A percentile compares a stretch with the other conserved stretches of the same genome.
These are phyloP conservation scores for Pyronema domesticum DNA, from an alignment of 495 filamentous ascomycete genomes.

Conservation along the genomic window DNA sequence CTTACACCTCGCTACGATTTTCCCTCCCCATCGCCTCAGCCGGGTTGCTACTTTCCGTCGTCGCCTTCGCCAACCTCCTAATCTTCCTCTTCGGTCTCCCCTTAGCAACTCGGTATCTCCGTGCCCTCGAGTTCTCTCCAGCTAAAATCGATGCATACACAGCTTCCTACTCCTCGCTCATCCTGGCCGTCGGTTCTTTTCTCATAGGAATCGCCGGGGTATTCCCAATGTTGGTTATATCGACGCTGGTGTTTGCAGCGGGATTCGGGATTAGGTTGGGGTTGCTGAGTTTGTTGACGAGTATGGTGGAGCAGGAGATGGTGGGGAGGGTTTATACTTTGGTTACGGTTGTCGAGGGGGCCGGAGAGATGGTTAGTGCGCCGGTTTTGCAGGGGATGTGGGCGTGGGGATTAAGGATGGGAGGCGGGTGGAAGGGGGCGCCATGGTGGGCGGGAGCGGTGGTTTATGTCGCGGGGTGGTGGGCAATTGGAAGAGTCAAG, in stretches of 20 bases:
- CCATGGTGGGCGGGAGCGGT: background rate
- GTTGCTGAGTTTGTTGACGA: constrained; percentile 3
- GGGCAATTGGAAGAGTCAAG: background rate
- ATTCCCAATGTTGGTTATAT: background rate
- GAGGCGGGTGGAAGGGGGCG: background rate
- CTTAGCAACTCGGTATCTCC: background rate
- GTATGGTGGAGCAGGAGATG: background rate
- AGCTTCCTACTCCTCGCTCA: background rate
- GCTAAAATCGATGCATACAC: background rate
- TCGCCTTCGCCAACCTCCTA: constrained; percentile 2
- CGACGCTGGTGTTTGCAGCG: background rate
- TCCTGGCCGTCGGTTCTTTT: background rate
- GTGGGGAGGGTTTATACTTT: background rate
- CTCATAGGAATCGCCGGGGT: background rate
- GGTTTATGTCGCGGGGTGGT: constrained; percentile 1
- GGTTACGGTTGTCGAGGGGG: constrained; percentile 4
- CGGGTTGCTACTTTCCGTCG: constrained; percentile 4
- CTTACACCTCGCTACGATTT: constrained; percentile 1
- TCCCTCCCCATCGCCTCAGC: background rate
- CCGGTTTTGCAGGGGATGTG: constrained; percentile 1
- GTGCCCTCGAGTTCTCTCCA: background rate
- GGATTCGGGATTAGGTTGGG: constrained; percentile 5
- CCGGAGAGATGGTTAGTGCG: constrained; percentile 5
- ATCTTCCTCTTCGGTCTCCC: constrained; percentile 1
- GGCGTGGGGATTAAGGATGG: background rate